Evolutionary conservation across 139 green algal genomes (phyloP).

Genomic region (Micractinium sp.): DNA sequence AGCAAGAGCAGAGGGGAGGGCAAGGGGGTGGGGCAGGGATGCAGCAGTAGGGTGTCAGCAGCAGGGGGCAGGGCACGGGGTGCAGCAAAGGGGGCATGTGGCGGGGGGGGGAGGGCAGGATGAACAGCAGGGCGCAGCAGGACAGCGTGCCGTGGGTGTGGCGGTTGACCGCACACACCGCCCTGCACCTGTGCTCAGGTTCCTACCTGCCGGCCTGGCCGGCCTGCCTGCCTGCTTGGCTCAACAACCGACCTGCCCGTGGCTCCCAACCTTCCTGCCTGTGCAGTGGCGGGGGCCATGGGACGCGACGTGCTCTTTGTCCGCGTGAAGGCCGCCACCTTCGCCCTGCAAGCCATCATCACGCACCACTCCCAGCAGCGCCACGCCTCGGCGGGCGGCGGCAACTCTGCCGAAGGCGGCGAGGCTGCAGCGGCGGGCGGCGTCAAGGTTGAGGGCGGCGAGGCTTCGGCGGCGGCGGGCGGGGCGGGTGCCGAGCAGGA

Average conservation of each 20-base stretch:
- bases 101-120: not conserved
- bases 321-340: slow-evolving; percentile 76
- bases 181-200: not conserved
- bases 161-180: too few relatives aligned
- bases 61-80: too few relatives aligned
- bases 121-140: not conserved
- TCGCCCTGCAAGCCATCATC: slow-evolving; percentile 68
- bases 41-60: too few relatives aligned
- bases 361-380: not conserved
- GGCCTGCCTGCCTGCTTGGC: not conserved
- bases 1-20: not conserved
- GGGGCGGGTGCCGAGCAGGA: not conserved
- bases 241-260: not conserved
- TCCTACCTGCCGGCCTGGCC: too few relatives aligned
- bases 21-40: too few relatives aligned
- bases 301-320: slow-evolving; percentile 85
- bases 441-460: not conserved
- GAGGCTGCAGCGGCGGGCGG: not conserved
- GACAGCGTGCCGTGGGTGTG: not conserved
- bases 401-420: not conserved
- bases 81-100: not conserved
- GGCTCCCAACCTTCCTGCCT: slow-evolving; percentile 41
- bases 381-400: not conserved
- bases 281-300: slow-evolving; percentile 72
- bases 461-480: not conserved